Evolutionary conservation across 306 rosid species (phyloP).

Genomic region (Casuarina cunninghamiana): DNA sequence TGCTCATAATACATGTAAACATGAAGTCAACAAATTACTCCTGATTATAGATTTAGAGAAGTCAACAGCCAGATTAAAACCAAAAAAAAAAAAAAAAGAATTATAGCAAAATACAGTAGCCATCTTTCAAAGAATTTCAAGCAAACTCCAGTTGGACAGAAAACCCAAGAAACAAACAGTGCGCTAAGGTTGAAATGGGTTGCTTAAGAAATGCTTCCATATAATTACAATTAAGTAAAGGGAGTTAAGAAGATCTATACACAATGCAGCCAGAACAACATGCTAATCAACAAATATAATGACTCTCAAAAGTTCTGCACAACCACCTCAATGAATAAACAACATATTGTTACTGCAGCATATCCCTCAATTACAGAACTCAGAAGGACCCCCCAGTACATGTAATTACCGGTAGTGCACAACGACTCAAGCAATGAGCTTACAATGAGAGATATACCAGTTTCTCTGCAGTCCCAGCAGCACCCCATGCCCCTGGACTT

Average conservation of each 20-base stretch:
- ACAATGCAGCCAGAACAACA: not conserved
- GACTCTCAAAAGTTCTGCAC: not conserved
- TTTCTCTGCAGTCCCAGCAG: slow-evolving; percentile 72
- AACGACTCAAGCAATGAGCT: slow-evolving; percentile 20
- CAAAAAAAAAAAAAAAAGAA: not conserved
- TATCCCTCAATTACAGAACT: not conserved
- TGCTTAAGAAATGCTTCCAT: not conserved
- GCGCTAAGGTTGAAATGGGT: not conserved
- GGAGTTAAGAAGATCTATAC: not conserved
- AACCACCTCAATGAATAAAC: not conserved
- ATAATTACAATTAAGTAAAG: not conserved
- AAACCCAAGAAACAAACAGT: not conserved
- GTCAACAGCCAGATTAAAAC: not conserved
- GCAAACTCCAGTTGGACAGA: not conserved
- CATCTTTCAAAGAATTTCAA: not conserved
- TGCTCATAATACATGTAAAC: not conserved
- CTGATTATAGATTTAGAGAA: too few species aligned
- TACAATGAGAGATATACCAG: slow-evolving; percentile 50
- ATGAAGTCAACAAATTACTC: not conserved
- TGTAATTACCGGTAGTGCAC: not conserved
- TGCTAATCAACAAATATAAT: not conserved
- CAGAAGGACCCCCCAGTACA: slow-evolving; percentile 6
- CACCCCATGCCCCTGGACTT: slow-evolving; percentile 75
- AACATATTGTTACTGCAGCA: not conserved
- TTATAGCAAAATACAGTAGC: not conserved